These are phyloP conservation scores for Maudiozyma pseudohumilis DNA, from an alignment of 805 yeast species.

Conservation along the genomic window DNA sequence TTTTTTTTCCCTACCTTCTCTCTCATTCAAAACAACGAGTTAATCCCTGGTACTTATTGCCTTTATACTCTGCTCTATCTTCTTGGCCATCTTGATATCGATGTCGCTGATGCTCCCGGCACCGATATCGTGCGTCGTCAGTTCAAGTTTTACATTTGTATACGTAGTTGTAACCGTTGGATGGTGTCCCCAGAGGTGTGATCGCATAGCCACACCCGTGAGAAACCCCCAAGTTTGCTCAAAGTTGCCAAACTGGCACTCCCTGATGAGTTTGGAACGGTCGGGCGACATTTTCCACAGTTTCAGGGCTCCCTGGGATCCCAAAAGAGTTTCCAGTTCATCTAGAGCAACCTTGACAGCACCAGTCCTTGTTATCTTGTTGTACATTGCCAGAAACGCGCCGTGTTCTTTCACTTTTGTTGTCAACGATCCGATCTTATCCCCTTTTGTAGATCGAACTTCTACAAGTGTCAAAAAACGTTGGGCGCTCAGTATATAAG, in stretches of 20 bases:
- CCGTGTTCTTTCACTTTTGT: too few relatives aligned
- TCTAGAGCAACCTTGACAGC: constrained; percentile 22
- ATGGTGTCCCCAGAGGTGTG: constrained; percentile 57
- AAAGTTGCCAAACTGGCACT: constrained; percentile 36
- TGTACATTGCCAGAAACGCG: constrained; percentile 28
- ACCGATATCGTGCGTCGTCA: constrained; percentile 56
- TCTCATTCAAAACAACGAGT: too few relatives aligned
- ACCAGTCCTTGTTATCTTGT: constrained; percentile 27
- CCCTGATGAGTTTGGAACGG: constrained; percentile 2
- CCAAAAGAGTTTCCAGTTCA: constrained; percentile 17
- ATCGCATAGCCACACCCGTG: constrained; percentile 44
- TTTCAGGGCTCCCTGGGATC: neutral
- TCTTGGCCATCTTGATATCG: constrained; percentile 50
- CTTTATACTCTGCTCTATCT: constrained; percentile 32
- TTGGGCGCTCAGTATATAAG: too few relatives aligned
- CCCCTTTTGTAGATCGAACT: too few relatives aligned
- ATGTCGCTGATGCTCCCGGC: constrained; percentile 33
- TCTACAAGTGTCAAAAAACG: too few relatives aligned
- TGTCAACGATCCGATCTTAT: too few relatives aligned
- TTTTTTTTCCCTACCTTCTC: too few relatives aligned
- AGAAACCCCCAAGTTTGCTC: constrained; percentile 61
- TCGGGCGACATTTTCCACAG: constrained; percentile 2
- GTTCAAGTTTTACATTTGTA: constrained; percentile 42
- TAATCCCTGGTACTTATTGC: neutral
- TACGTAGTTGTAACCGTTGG: constrained; percentile 60